These are phyloP conservation scores for Globisporangium spiculum DNA, from an alignment of 352 stramenopile genomes.

Conservation along the genomic window DNA sequence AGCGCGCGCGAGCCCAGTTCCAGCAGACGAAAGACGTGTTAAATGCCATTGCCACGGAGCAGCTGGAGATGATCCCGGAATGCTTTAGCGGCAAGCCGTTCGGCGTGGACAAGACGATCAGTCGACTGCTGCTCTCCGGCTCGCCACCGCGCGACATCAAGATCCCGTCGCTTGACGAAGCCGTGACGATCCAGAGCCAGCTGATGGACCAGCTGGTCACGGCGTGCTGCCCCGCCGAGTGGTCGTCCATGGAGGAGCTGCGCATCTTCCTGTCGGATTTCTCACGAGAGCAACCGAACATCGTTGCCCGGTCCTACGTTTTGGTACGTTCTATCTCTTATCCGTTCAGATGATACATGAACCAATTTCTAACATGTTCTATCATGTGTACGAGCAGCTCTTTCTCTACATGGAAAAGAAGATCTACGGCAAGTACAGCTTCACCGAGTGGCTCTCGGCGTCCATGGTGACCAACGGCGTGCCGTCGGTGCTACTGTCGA, in stretches of 20 bases:
- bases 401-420: conserved; percentile 86
- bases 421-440: conserved; percentile 80
- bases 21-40: conserved; percentile 41
- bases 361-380: not conserved
- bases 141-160: conserved; percentile 75
- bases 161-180: conserved; percentile 48
- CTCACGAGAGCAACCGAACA: conserved; percentile 59
- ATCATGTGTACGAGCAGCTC: conserved; percentile 30
- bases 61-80: conserved; percentile 61
- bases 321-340: conserved; percentile 49
- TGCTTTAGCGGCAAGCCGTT: conserved; percentile 67
- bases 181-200: conserved; percentile 45
- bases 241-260: conserved; percentile 79
- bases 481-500: conserved; percentile 77
- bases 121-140: conserved; percentile 61
- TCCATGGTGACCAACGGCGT: conserved; percentile 83
- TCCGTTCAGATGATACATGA: conserved; percentile 12
- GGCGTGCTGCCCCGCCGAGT: conserved; percentile 55
- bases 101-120: conserved; percentile 76
- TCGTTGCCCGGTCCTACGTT: conserved; percentile 78
- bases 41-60: conserved; percentile 42
- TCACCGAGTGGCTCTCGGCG: conserved; percentile 81
- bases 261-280: conserved; percentile 77
- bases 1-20: conserved; percentile 39
- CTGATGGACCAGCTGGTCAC: conserved; percentile 55